phyloP scores from a whole-genome alignment of 495 filamentous ascomycete species.

The Trichodelitschia bisporula region DNA sequence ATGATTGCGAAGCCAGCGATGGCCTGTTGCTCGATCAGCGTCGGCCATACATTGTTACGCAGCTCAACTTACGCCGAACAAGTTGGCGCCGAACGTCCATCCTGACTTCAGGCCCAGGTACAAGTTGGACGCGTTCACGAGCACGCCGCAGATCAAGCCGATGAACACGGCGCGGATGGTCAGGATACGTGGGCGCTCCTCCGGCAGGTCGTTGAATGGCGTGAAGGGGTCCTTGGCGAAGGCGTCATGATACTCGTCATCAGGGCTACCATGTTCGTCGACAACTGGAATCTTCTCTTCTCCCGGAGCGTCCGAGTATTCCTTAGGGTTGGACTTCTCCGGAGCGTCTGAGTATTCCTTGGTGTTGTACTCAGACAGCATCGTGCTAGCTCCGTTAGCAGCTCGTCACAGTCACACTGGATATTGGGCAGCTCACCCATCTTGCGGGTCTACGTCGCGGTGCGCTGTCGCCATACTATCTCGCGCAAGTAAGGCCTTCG shows the following conservation, averaged over 20 bases:
- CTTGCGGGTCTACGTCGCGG: no score
- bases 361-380: no score
- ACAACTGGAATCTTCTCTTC: not conserved
- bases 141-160: constrained; percentile 29
- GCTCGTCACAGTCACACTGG: no score
- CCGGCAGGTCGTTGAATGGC: constrained; percentile 14
- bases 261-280: no score
- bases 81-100: constrained; percentile 32
- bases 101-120: constrained; percentile 45
- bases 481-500: no score
- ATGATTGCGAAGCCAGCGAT: constrained; percentile 44
- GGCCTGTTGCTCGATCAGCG: constrained; percentile 10
- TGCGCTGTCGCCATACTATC: no score
- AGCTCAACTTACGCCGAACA: constrained; percentile 13
- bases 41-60: not conserved
- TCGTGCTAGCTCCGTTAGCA: no score
- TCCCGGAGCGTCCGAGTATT: no score
- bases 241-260: constrained; percentile 4
- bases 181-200: constrained; percentile 20
- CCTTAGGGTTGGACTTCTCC: no score
- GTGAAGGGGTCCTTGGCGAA: constrained; percentile 11
- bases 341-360: no score
- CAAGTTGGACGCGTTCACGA: constrained; percentile 39
- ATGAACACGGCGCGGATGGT: constrained; percentile 30
- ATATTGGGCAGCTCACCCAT: no score